Evolutionary conservation across 306 rosid genomes (phyloP).

Genomic region (Oemleria cerasiformis): DNA sequence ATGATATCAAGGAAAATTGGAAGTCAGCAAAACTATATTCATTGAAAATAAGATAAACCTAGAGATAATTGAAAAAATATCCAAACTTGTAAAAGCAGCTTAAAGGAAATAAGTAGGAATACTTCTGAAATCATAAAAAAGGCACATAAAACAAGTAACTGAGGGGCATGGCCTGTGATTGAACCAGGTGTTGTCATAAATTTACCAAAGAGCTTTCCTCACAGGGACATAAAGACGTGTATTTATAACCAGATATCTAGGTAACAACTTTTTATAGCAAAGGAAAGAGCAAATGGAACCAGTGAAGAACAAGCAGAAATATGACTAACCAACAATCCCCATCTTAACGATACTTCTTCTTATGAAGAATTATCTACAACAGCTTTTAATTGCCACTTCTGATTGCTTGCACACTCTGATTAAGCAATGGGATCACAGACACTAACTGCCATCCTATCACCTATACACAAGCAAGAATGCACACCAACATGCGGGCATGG

Average conservation of each 20-base stretch:
- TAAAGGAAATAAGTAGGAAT: background rate
- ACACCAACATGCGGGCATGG: too few species aligned
- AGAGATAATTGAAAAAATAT: too few species aligned
- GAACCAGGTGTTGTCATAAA: background rate
- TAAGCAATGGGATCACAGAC: too few species aligned
- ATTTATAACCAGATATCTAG: background rate
- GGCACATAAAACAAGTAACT: background rate
- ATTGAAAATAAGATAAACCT: background rate
- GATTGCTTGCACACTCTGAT: too few species aligned
- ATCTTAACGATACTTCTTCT: too few species aligned
- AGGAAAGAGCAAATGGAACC: background rate
- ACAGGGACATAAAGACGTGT: background rate
- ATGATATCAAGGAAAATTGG: background rate
- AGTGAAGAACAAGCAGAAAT: background rate
- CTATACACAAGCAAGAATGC: too few species aligned
- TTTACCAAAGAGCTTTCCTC: background rate
- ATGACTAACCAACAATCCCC: background rate
- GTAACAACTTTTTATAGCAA: background rate
- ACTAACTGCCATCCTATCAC: too few species aligned
- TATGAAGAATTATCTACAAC: too few species aligned
- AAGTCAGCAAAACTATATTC: background rate
- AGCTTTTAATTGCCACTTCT: too few species aligned
- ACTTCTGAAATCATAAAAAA: background rate
- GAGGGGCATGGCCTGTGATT: background rate
- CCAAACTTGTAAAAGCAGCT: background rate